phyloP scores from a whole-genome alignment of 371 early-diverging fungal species.

The Mucor saturninus region DNA sequence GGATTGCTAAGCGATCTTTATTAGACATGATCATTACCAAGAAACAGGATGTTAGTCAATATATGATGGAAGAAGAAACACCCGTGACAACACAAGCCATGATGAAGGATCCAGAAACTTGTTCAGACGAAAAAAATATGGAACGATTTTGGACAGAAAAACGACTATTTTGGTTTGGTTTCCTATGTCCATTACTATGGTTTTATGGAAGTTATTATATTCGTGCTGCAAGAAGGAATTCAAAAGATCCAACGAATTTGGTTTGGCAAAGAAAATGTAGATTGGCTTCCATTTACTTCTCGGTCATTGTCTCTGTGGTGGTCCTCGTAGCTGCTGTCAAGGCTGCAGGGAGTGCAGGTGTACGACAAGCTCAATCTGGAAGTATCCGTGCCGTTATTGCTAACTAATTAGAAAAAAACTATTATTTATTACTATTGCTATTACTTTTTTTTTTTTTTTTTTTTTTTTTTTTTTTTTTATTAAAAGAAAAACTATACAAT shows the following conservation, averaged over 20 bases:
- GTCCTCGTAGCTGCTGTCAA: conserved; percentile 14
- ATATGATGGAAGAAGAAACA: conserved; percentile 5
- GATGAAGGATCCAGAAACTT: conserved; percentile 1
- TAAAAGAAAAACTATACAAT: background rate
- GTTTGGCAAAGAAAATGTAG: conserved; percentile 27
- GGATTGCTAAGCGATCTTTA: too few species aligned
- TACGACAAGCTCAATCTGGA: conserved; percentile 23
- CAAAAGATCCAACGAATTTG: background rate
- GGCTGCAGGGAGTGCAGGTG: conserved; percentile 12
- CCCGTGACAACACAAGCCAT: background rate
- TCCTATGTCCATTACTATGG: conserved; percentile 27
- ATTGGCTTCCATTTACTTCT: conserved; percentile 23
- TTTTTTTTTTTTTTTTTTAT: conserved; percentile 2
- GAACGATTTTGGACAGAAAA: conserved; percentile 15
- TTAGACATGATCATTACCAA: background rate
- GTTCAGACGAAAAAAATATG: background rate
- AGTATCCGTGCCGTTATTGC: conserved; percentile 24
- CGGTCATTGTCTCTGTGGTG: conserved; percentile 7
- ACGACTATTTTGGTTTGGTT: conserved; percentile 23
- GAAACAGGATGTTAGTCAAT: background rate
- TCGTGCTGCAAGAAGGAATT: background rate
- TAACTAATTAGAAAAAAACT: conserved; percentile 1
- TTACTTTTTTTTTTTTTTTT: conserved; percentile 1
- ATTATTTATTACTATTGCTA: background rate
- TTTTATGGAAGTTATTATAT: conserved; percentile 18